phyloP scores from a whole-genome alignment of 805 yeast genomes.

The Kodamaea kaohsiungensis region DNA sequence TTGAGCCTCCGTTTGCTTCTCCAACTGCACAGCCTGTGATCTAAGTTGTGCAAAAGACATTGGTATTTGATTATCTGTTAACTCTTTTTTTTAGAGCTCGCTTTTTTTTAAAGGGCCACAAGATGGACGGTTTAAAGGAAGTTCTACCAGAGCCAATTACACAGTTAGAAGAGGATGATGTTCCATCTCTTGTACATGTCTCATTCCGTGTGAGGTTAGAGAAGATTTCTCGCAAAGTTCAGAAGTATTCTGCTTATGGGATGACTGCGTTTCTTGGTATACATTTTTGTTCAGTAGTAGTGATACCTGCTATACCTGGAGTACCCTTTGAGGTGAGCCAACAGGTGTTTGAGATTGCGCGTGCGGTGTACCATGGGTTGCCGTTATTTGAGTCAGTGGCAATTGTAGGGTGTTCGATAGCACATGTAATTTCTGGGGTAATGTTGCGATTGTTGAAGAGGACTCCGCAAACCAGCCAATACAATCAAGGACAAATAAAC shows the following conservation, averaged over 20 bases:
- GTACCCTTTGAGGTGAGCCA: conserved; percentile 47
- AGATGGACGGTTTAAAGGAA: conserved; percentile 3
- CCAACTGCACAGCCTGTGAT: conserved; percentile 66
- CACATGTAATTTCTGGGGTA: conserved; percentile 59
- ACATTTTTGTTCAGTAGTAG: conserved; percentile 55
- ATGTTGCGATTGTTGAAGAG: conserved; percentile 33
- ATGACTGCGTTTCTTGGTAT: conserved; percentile 57
- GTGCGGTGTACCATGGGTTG: conserved; percentile 58
- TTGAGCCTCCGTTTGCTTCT: conserved; percentile 62
- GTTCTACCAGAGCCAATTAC: conserved; percentile 6
- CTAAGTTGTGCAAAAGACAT: conserved; percentile 60
- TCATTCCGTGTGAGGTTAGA: not conserved
- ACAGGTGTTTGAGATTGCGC: conserved; percentile 57
- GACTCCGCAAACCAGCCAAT: not conserved
- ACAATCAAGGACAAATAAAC: not conserved
- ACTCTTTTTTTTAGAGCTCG: not conserved
- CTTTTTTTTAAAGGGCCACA: not conserved
- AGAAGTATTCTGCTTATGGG: conserved; percentile 62
- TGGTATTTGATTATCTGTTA: not conserved
- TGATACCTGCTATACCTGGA: conserved; percentile 47
- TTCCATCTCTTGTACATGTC: not conserved
- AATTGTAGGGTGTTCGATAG: conserved; percentile 46
- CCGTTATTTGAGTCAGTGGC: conserved; percentile 49
- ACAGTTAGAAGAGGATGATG: not conserved
- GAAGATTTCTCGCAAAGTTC: conserved; percentile 28